phyloP scores from a whole-genome alignment of 768 basidiomycete genomes.

The Rhizopogon vulgaris region DNA sequence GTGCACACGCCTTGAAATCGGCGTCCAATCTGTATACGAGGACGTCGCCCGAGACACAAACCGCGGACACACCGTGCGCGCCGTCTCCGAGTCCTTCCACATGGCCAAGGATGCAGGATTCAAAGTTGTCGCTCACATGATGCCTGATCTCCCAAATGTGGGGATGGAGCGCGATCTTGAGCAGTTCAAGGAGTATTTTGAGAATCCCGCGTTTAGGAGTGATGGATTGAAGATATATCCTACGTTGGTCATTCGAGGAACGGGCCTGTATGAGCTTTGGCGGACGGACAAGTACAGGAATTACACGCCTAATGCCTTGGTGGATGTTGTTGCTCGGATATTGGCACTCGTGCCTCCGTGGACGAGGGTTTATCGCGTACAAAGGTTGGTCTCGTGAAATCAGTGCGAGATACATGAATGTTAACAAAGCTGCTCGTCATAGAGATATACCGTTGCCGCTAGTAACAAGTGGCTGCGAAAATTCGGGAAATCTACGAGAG shows the following conservation, averaged over 20 bases:
- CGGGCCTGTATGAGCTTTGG: constrained; percentile 94
- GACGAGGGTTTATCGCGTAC: constrained; percentile 97
- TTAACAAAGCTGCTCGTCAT: constrained; percentile 2
- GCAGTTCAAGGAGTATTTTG: constrained; percentile 99
- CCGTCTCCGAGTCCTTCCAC: constrained; percentile 95
- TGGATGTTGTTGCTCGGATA: constrained; percentile 95
- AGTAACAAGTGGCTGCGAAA: constrained; percentile 95
- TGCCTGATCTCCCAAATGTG: constrained; percentile 98
- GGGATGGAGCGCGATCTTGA: constrained; percentile 96
- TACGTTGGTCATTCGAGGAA: constrained; percentile 95
- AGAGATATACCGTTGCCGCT: constrained; percentile 97
- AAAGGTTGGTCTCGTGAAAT: constrained; percentile 49
- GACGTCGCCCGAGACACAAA: constrained; percentile 99
- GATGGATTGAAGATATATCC: constrained; percentile 99
- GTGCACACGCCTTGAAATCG: constrained; percentile 96
- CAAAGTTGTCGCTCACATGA: constrained; percentile 99
- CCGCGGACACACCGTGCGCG: constrained; percentile 96
- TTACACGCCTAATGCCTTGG: constrained; percentile 97
- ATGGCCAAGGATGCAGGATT: constrained; percentile 98
- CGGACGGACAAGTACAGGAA: constrained; percentile 97
- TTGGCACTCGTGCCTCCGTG: constrained; percentile 96
- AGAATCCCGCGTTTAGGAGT: constrained; percentile 94
- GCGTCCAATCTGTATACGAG: constrained; percentile 98
- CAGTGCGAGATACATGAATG: background rate
- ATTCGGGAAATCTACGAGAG: constrained; percentile 94